Conservation (phyloP, 805 yeast genomes). For the Sugiyamaella chiloensis region DNA sequence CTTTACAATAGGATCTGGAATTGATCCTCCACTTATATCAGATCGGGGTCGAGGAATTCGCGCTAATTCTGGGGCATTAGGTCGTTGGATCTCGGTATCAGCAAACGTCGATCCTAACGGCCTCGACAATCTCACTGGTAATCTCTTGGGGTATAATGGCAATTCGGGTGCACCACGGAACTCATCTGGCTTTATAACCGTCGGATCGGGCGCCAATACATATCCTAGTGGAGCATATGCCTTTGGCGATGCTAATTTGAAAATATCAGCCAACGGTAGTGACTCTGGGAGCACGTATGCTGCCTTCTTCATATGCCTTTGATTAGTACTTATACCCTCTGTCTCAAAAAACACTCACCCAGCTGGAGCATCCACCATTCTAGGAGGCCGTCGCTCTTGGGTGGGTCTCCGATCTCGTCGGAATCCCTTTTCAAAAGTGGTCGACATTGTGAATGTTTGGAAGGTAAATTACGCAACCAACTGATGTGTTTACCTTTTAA, state of each 20-base stretch:
- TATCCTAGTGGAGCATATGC: slow-evolving; percentile 32
- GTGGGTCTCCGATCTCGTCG: too few relatives aligned
- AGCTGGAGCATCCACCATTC: not conserved
- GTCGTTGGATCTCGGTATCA: slow-evolving; percentile 28
- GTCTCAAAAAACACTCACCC: not conserved
- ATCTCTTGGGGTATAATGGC: slow-evolving; percentile 24
- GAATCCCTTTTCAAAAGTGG: too few relatives aligned
- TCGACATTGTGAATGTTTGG: too few relatives aligned
- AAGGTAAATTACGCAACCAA: too few relatives aligned
- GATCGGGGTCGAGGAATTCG: slow-evolving; percentile 13
- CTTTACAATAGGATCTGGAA: slow-evolving; percentile 7
- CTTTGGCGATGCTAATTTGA: slow-evolving; percentile 24
- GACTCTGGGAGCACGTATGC: not conserved
- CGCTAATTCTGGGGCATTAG: slow-evolving; percentile 15
- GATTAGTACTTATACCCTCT: not conserved
- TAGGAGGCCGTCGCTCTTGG: not conserved
- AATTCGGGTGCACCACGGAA: slow-evolving; percentile 28
- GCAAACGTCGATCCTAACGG: slow-evolving; percentile 31
- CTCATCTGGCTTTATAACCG: slow-evolving; percentile 24
- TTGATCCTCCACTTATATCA: slow-evolving; percentile 3
- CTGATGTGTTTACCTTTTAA: too few relatives aligned
- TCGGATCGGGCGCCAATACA: slow-evolving; percentile 11
- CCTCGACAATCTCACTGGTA: slow-evolving; percentile 24
- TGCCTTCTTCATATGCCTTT: not conserved
- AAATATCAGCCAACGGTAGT: slow-evolving; percentile 18